Percentiles rank a stretch among this genome's conserved stretches.
Evolutionary conservation across 768 basidiomycete species (phyloP).

Genomic region (Gautieria morchelliformis): DNA sequence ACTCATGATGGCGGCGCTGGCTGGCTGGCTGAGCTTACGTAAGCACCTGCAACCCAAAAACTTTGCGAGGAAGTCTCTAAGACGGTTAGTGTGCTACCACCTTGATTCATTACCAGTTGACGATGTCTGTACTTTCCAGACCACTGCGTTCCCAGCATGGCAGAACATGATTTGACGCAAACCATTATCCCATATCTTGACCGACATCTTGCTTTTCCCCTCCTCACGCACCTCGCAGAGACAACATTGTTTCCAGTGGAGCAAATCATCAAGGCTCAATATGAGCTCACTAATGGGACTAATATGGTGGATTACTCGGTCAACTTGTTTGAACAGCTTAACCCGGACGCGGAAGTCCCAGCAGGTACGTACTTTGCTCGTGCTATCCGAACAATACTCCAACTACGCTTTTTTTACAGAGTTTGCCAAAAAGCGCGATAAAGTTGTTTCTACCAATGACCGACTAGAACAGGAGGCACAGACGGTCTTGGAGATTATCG

Average conservation of each 20-base stretch:
- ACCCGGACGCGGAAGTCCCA: conserved; percentile 63
- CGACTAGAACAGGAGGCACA: conserved; percentile 84
- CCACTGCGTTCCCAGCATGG: conserved; percentile 39
- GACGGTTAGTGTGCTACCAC: neutral
- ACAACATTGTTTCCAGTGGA: conserved; percentile 65
- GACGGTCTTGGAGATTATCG: conserved; percentile 89
- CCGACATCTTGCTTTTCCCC: conserved; percentile 87
- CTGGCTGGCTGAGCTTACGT: neutral
- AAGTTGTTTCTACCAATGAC: conserved; percentile 76
- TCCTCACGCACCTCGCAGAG: conserved; percentile 81
- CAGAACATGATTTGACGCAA: conserved; percentile 85
- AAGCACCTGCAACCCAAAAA: conserved; percentile 5
- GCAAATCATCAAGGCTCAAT: conserved; percentile 83
- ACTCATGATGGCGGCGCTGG: conserved; percentile 41
- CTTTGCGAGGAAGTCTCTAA: neutral
- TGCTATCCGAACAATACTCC: neutral
- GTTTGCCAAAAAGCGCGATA: conserved; percentile 73
- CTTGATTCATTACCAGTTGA: neutral
- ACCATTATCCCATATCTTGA: conserved; percentile 89
- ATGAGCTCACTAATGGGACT: conserved; percentile 94
- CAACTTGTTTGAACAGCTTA: conserved; percentile 66
- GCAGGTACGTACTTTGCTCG: conserved; percentile 37
- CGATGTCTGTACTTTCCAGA: neutral
- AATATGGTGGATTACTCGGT: conserved; percentile 97
- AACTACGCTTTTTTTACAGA: conserved; percentile 35